Evolutionary conservation across 2,329 filamentous ascomycete species (phyloP), one percentile per base, ranked within the genome.

Genomic region (Fusarium sororula): DNA sequence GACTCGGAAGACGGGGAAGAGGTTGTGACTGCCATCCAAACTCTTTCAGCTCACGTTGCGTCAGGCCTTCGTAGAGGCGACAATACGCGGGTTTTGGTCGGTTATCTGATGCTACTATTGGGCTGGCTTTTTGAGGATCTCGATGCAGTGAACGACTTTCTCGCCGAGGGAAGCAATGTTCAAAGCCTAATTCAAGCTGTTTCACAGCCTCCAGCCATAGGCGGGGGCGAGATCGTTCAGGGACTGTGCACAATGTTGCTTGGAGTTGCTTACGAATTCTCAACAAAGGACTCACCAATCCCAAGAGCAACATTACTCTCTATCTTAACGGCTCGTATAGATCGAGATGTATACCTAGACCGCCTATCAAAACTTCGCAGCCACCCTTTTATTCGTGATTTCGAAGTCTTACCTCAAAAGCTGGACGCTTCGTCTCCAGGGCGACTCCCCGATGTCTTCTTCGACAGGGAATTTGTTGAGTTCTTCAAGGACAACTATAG

Each of bases 401-500:
- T 96, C 76, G 96, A 98, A 78, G 93, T 98, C 28, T 86, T 93
- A 15, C 91, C 93, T 5, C 94, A 95, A 77, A 93, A 90, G 70
- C 83, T 90, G 13, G 87, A 88, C 72, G 83, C 84, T 9, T 81
- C 79, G 72, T 84, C 77, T 9, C 70, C 74, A 54, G 88, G 82
- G 77, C 81, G 89, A 83, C 75, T 95, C 13, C 93, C 95, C 2
- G 92, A 95, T 57, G 93, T 98, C 2, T 97, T 91, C 80, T 96
- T 98, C 73, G 95, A 98, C 76, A 88, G 90, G 53, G 90, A 90
- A 0, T 98, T 98, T 81, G 91, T 99, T 63, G 94, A 98, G 68
- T 98, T 98, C 78, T 90, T 98, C 78, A 98, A 98, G 79, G 95
- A 98, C 79, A 98, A 98, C 80, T 98, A 97, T 80, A 96, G 93